Evolutionary conservation across 148 eudicot genomes (phyloP).

Genomic region (Suaeda aralocaspica): DNA sequence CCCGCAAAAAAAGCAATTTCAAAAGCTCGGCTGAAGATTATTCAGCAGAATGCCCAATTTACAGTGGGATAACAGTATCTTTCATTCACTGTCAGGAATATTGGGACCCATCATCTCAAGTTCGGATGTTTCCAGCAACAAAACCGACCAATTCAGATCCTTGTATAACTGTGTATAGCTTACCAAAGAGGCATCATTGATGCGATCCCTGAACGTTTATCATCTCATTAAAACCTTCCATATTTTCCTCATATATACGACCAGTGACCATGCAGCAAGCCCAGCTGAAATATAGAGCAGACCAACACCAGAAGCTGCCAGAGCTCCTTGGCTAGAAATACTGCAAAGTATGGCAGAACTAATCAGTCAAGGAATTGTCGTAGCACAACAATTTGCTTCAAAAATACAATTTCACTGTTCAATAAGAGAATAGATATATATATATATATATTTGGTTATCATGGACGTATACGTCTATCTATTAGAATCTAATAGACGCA

Average conservation of each 20-base stretch:
- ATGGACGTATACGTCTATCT: no score
- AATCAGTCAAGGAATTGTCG: conserved; percentile 2
- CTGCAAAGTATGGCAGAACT: conserved; percentile 35
- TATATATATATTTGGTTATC: no score
- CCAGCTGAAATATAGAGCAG: conserved; percentile 86
- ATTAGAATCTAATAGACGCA: no score
- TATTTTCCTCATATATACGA: conserved; percentile 86
- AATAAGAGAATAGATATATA: no score
- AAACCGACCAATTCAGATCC: conserved; percentile 23
- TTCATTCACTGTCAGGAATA: conserved; percentile 18
- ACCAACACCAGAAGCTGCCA: conserved; percentile 62
- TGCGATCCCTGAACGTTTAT: neutral
- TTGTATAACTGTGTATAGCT: conserved; percentile 17
- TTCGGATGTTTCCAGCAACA: conserved; percentile 15
- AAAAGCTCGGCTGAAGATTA: conserved; percentile 5
- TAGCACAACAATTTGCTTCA: no score
- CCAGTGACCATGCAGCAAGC: conserved; percentile 89
- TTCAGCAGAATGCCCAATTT: conserved; percentile 16
- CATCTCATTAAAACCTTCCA: conserved; percentile 72
- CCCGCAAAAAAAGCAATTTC: conserved; percentile 12
- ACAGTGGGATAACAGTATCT: conserved; percentile 7
- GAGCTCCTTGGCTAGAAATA: conserved; percentile 42
- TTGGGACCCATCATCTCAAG: conserved; percentile 26
- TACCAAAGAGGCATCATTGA: conserved; percentile 17
- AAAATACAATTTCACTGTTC: no score